Conservation (phyloP, 2,329 filamentous ascomycete genomes). For the Penicillium vulpinum region DNA sequence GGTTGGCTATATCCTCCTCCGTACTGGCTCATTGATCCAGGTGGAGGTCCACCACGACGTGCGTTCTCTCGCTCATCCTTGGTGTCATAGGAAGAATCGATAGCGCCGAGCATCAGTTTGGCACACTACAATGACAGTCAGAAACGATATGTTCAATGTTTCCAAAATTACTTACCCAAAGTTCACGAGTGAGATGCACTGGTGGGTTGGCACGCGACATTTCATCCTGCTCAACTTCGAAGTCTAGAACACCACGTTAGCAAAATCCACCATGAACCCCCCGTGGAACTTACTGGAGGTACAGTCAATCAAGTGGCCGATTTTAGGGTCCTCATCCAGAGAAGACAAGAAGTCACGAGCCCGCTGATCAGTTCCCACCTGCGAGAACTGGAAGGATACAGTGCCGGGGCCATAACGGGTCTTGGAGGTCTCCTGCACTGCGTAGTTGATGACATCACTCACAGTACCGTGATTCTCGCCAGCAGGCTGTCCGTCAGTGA, state of each 20-base stretch:
- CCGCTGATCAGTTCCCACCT: constrained; percentile 66
- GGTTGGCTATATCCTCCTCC: constrained; percentile 31
- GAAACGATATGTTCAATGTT: neutral
- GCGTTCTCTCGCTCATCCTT: constrained; percentile 61
- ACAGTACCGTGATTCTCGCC: constrained; percentile 60
- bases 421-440: constrained; percentile 52
- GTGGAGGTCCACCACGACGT: constrained; percentile 28
- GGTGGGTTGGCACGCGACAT: constrained; percentile 63
- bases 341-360: constrained; percentile 64
- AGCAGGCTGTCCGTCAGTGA: constrained; percentile 66
- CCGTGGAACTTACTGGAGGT: constrained; percentile 60
- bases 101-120: constrained; percentile 67
- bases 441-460: constrained; percentile 58
- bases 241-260: constrained; percentile 50
- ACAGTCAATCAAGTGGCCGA: constrained; percentile 65
- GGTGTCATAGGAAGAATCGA: constrained; percentile 65
- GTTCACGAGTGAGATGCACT: constrained; percentile 63
- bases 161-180: constrained; percentile 51
- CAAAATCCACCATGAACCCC: neutral
- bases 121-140: constrained; percentile 47
- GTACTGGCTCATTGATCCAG: constrained; percentile 40
- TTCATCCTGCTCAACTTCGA: constrained; percentile 66
- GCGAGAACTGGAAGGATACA: constrained; percentile 68
- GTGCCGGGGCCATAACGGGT: constrained; percentile 58
- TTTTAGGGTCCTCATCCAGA: constrained; percentile 63